Evolutionary conservation across 352 stramenopile species (phyloP), one percentile per base, ranked within the genome.

Genomic region (Globisporangium solare): DNA sequence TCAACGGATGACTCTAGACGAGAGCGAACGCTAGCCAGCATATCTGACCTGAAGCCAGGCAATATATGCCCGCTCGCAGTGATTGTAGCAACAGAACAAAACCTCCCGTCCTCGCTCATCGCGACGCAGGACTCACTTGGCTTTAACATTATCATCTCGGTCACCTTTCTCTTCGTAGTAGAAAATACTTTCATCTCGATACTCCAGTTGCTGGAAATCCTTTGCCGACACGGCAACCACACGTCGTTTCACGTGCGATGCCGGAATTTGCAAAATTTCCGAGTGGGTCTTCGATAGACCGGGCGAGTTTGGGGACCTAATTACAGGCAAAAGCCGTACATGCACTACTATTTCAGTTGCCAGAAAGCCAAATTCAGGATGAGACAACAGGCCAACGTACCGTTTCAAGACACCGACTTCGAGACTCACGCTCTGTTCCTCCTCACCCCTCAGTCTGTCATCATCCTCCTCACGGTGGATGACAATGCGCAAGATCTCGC

Each of bases 101-200:
- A 35, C 27, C 27, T 35, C 10, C 27, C 27, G 27, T 35, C 7
- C 27, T 35, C 27, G 27, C 27, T 55, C 43, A 20, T 39, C 31
- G 14, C 39, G 39, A 13, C 10, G 10, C 39, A 18, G 13, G 12
- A n/a, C 65, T 58, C 64, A 37, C 15, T 53, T 66, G 48, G 55
- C 57, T 18, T 63, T 42, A 21, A 47, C 54, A 39, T 63, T 46
- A 13, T 46, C 21, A 7, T 66, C 48, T 13, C 54, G 52, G 22
- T 63, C 63, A 47, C 58, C 49, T 18, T 67, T 31, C 18, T 83
- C 70, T 51, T 83, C 69, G 40, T 84, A 85, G 66, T 81, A 90
- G 56, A 90, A 90, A 22, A 92, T 79, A 40, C 68, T 88, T 43
- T 92, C 82, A 55, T 92, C 82, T 27, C 79, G 77, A 54, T 89